Evolutionary conservation across 2,329 filamentous ascomycete species (phyloP).

Genomic region (Talaromyces islandicus): DNA sequence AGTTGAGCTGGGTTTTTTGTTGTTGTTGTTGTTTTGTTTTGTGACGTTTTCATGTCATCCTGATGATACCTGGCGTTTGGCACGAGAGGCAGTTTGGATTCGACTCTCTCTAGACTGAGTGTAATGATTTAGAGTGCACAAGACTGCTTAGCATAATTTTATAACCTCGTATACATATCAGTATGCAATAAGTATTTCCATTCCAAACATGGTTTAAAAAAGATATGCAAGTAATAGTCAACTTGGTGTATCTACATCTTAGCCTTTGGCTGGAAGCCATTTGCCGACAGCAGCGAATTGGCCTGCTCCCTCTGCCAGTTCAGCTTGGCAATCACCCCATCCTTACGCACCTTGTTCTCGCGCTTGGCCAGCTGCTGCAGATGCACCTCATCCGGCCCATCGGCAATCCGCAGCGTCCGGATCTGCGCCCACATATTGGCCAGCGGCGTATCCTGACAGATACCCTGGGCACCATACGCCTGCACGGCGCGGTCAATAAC

Average conservation of each 20-base stretch:
- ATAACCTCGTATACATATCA: background rate
- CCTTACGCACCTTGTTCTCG: slow-evolving; percentile 47
- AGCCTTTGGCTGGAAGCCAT: slow-evolving; percentile 32
- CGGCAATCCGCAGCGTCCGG: slow-evolving; percentile 76
- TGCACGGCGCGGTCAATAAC: slow-evolving; percentile 95
- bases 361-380: slow-evolving; percentile 53
- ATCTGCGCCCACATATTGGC: slow-evolving; percentile 76
- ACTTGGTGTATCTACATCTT: slow-evolving; percentile 21
- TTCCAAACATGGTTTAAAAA: too few species aligned
- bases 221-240: too few species aligned
- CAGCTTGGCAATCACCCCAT: slow-evolving; percentile 37
- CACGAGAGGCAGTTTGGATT: background rate
- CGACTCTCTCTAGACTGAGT: background rate
- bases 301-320: slow-evolving; percentile 36
- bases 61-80: slow-evolving; percentile 11
- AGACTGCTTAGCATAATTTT: background rate
- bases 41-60: background rate
- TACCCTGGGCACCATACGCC: slow-evolving; percentile 82
- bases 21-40: background rate
- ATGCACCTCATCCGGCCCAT: slow-evolving; percentile 96
- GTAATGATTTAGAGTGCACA: background rate
- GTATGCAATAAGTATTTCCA: background rate
- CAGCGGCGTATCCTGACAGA: slow-evolving; percentile 90
- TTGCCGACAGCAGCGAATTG: slow-evolving; percentile 30
- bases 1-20: too few species aligned